phyloP scores from a whole-genome alignment of 73 alveolate species.

The Blepharisma stoltei region DNA sequence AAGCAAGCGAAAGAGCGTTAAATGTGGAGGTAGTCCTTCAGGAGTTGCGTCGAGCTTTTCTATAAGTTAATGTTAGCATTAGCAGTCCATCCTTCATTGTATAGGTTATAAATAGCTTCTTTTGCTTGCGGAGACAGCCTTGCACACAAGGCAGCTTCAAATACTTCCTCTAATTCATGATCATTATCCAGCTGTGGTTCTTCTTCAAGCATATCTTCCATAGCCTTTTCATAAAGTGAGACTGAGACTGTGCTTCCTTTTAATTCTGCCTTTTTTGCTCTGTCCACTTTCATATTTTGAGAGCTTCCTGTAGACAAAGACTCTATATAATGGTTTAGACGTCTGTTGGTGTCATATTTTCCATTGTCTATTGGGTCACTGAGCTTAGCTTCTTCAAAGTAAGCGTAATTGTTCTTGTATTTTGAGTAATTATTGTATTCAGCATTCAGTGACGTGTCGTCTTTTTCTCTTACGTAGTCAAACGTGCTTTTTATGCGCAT shows the following conservation, averaged over 20 bases:
- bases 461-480: slow-evolving; percentile 17
- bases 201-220: background rate
- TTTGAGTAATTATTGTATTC: slow-evolving; percentile 12
- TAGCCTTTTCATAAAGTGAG: background rate
- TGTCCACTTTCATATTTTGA: background rate
- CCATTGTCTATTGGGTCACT: background rate
- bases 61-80: too few species aligned
- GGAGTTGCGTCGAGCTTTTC: too few species aligned
- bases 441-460: background rate
- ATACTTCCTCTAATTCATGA: background rate
- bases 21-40: too few species aligned
- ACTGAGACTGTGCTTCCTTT: background rate
- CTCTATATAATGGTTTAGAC: background rate
- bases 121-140: slow-evolving; percentile 65
- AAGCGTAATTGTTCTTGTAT: slow-evolving; percentile 10
- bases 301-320: background rate
- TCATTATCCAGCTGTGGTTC: background rate
- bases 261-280: background rate
- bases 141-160: slow-evolving; percentile 19
- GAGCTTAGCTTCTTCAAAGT: background rate
- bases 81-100: slow-evolving; percentile 59
- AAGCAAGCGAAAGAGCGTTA: too few species aligned
- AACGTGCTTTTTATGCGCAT: background rate
- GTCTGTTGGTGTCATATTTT: background rate
- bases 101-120: slow-evolving; percentile 51